phyloP scores from a whole-genome alignment of 352 stramenopile species.

The Blastocystis hominis region DNA sequence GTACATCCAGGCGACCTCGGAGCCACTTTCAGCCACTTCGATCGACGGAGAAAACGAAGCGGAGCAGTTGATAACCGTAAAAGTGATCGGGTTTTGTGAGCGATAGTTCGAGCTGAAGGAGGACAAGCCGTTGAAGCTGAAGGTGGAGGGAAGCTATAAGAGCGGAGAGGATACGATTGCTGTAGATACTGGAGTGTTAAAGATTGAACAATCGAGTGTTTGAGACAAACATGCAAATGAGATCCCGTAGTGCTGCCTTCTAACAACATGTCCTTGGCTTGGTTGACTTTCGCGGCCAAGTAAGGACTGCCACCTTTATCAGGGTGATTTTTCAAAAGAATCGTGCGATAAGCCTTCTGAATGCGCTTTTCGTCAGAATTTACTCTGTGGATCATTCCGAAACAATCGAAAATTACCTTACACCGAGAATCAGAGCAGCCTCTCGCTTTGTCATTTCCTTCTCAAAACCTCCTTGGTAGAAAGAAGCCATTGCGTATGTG shows the following conservation, averaged over 20 bases:
- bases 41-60: not conserved
- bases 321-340: conserved; percentile 96
- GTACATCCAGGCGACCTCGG: not conserved
- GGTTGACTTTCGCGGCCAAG: conserved; percentile 95
- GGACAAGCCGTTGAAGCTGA: conserved; percentile 20
- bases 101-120: not conserved
- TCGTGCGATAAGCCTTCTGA: conserved; percentile 90
- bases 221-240: not conserved
- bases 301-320: conserved; percentile 96
- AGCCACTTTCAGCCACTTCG: not conserved
- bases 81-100: not conserved
- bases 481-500: conserved; percentile 64
- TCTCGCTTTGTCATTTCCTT: conserved; percentile 95
- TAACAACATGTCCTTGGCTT: conserved; percentile 84
- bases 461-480: conserved; percentile 92
- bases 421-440: conserved; percentile 93
- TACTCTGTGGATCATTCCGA: conserved; percentile 66
- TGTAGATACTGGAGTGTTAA: not conserved
- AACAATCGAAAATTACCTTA: conserved; percentile 65
- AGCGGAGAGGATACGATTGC: not conserved
- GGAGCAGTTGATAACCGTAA: not conserved
- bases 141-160: conserved; percentile 2
- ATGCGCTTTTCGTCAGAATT: conserved; percentile 83
- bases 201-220: conserved; percentile 12
- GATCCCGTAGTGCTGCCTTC: not conserved